Conservation (phyloP, 1,139 yeast genomes). For the Pichia terricola region DNA sequence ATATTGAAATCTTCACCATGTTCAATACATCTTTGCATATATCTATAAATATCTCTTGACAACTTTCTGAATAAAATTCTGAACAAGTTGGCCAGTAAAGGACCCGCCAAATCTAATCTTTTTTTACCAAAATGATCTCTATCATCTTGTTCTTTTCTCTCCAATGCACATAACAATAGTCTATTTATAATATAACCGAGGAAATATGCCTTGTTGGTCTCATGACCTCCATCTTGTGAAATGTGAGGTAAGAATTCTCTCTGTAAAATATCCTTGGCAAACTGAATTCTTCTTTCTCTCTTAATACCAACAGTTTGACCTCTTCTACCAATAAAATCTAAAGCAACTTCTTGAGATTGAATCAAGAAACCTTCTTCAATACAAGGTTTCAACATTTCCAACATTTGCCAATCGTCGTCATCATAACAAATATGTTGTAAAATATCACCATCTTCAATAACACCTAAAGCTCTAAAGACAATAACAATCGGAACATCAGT, state of each 20-base stretch:
- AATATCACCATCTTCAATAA: constrained; percentile 98
- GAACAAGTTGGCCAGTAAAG: constrained; percentile 88
- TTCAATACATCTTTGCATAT: constrained; percentile 98
- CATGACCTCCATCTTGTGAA: constrained; percentile 95
- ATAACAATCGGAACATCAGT: constrained; percentile 95
- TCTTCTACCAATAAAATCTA: constrained; percentile 97
- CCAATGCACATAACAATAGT: constrained; percentile 86
- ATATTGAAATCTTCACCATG: constrained; percentile 93
- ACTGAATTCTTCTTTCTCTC: constrained; percentile 96
- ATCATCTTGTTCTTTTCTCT: constrained; percentile 96
- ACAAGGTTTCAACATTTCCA: constrained; percentile 98
- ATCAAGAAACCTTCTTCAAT: constrained; percentile 98
- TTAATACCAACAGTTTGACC: constrained; percentile 88
- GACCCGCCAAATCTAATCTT: constrained; percentile 97
- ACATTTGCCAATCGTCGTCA: constrained; percentile 98
- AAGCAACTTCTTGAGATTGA: constrained; percentile 95
- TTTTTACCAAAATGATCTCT: constrained; percentile 99
- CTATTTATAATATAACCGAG: constrained; percentile 97
- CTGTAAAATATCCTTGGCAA: constrained; percentile 92
- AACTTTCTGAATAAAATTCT: constrained; percentile 88
- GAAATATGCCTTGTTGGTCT: constrained; percentile 92
- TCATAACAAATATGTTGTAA: constrained; percentile 97
- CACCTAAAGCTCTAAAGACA: constrained; percentile 95
- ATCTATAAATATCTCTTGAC: constrained; percentile 89
- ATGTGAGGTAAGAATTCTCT: constrained; percentile 95